Evolutionary conservation across 2,329 filamentous ascomycete genomes (phyloP).

Genomic region (Parafenestella ontariensis): DNA sequence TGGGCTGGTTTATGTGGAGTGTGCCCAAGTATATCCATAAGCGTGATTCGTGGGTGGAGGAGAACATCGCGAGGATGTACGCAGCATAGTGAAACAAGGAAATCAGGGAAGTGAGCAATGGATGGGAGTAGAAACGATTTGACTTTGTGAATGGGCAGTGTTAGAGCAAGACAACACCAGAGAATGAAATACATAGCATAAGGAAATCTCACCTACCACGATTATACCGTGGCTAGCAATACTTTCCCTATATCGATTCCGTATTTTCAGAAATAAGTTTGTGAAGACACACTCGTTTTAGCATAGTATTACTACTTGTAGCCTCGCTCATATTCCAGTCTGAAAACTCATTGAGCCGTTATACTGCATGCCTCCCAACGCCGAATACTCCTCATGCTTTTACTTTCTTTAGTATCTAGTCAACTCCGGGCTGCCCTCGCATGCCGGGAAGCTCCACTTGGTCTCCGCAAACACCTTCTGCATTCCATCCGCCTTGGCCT

Average conservation of each 20-base stretch:
- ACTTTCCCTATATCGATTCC: too few relatives aligned
- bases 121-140: not conserved
- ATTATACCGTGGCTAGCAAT: too few relatives aligned
- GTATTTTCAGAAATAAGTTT: too few relatives aligned
- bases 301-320: too few relatives aligned
- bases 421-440: constrained; percentile 58
- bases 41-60: constrained; percentile 19
- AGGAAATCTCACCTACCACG: too few relatives aligned
- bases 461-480: constrained; percentile 80
- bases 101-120: not conserved
- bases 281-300: too few relatives aligned
- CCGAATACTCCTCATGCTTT: not conserved
- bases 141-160: too few relatives aligned
- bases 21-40: constrained; percentile 18
- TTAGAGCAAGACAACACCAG: too few relatives aligned
- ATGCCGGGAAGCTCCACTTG: constrained; percentile 61
- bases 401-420: constrained; percentile 50
- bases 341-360: too few relatives aligned
- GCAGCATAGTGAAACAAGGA: not conserved
- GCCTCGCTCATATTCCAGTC: too few relatives aligned
- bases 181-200: too few relatives aligned
- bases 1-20: constrained; percentile 27
- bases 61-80: constrained; percentile 1
- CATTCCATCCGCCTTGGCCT: constrained; percentile 75
- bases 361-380: not conserved